A percentile compares a stretch with the other conserved stretches of the same genome.
Conservation (phyloP, 2,329 filamentous ascomycete species). For the Pseudocercospora fuligena region DNA sequence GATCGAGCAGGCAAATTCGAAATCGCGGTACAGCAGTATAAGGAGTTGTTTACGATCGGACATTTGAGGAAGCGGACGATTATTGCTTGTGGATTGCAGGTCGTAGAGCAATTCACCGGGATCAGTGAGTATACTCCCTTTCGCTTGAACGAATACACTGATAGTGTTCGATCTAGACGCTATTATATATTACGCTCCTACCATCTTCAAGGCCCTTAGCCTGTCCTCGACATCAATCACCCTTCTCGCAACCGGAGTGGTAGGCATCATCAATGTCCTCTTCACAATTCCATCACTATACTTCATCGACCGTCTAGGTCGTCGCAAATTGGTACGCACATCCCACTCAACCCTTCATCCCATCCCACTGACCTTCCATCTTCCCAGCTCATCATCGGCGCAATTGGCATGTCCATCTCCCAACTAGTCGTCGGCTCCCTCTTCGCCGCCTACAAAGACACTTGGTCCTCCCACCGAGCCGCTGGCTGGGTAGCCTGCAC, state of each 20-base stretch:
- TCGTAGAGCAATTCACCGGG: conserved; percentile 4
- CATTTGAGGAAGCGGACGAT: conserved; percentile 5
- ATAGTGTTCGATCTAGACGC: conserved; percentile 35
- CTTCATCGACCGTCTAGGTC: conserved; percentile 66
- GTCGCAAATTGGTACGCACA: conserved; percentile 58
- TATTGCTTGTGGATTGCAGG: neutral
- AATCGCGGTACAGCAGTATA: conserved; percentile 5
- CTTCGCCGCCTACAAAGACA: neutral
- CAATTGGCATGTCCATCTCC: conserved; percentile 54
- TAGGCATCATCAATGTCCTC: conserved; percentile 70
- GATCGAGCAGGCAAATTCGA: neutral
- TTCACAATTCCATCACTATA: conserved; percentile 68
- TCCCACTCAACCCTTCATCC: neutral
- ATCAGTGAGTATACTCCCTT: neutral
- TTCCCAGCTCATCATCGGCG: conserved; percentile 59
- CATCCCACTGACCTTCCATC: neutral
- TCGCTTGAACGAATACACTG: neutral
- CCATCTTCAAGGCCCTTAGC: conserved; percentile 53
- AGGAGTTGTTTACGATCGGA: neutral
- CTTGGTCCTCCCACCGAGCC: conserved; percentile 2
- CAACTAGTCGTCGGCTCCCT: conserved; percentile 10
- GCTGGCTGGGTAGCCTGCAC: conserved; percentile 8
- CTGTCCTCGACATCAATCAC: conserved; percentile 52
- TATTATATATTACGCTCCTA: conserved; percentile 22
- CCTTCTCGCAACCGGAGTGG: conserved; percentile 69